phyloP scores from a whole-genome alignment of 2,329 filamentous ascomycete genomes.

The Zymoseptoria brevis region DNA sequence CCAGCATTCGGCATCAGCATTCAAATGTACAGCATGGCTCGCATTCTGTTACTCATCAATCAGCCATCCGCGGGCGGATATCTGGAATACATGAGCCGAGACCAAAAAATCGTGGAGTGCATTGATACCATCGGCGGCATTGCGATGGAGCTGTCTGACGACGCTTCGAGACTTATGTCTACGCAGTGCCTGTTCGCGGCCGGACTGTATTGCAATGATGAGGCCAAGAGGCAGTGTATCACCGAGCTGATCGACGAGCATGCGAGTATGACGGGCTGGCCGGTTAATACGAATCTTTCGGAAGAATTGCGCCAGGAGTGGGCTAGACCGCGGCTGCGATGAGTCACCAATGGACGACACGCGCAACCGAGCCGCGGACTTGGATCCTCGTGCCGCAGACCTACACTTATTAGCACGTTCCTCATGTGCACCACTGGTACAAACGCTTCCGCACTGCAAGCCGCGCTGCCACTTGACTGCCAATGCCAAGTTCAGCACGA shows the following conservation, averaged over 20 bases:
- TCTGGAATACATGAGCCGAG: constrained; percentile 40
- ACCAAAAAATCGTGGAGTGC: constrained; percentile 40
- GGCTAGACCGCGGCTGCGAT: constrained; percentile 7
- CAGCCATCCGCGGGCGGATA: constrained; percentile 45
- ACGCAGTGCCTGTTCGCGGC: constrained; percentile 39
- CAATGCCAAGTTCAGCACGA: too few species aligned
- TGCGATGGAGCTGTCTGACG: constrained; percentile 38
- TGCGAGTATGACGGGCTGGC: constrained; percentile 36
- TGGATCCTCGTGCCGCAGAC: too few species aligned
- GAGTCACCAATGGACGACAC: too few species aligned
- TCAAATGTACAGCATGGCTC: constrained; percentile 47
- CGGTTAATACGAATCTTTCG: constrained; percentile 25
- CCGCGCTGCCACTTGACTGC: too few species aligned
- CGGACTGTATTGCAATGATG: constrained; percentile 36
- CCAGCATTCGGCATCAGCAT: constrained; percentile 40
- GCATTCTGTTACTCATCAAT: constrained; percentile 47
- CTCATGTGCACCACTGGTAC: too few species aligned
- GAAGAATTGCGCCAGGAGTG: constrained; percentile 21
- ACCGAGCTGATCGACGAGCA: constrained; percentile 33
- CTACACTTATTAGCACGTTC: too few species aligned
- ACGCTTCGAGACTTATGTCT: constrained; percentile 37
- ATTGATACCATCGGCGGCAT: constrained; percentile 46
- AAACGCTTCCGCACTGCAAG: too few species aligned
- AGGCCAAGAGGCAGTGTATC: constrained; percentile 31
- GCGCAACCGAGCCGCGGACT: too few species aligned